Evolutionary conservation across 2,329 filamentous ascomycete genomes (phyloP).

Genomic region (Neurospora sp.): DNA sequence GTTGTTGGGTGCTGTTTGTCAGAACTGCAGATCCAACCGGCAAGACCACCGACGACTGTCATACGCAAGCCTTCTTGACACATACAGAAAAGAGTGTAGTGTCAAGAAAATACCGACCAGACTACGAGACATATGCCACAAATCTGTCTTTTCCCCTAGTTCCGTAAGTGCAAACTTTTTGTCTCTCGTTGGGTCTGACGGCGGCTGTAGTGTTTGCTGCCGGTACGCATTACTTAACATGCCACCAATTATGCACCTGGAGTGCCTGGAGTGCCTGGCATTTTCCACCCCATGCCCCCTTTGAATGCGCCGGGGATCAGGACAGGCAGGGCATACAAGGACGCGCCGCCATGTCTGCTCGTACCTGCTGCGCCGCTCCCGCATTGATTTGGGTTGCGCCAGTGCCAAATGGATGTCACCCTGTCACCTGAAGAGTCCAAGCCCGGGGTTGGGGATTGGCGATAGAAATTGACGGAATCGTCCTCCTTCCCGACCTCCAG

Average conservation of each 20-base stretch:
- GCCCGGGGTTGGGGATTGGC: not conserved
- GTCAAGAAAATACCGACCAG: not conserved
- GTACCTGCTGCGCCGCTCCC: not conserved
- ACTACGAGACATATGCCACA: not conserved
- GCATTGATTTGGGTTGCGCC: not conserved
- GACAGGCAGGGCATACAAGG: not conserved
- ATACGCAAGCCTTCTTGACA: not conserved
- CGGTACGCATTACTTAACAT: not conserved
- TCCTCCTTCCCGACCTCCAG: not conserved
- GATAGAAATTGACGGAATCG: not conserved
- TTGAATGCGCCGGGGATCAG: not conserved
- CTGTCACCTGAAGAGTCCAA: not conserved
- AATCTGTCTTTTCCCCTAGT: not conserved
- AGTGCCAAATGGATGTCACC: not conserved
- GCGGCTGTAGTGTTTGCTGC: not conserved
- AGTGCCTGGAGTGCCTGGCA: not conserved
- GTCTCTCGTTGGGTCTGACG: not conserved
- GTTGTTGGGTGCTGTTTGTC: not conserved
- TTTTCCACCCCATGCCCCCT: not conserved
- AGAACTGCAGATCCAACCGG: not conserved
- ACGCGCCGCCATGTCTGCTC: not conserved
- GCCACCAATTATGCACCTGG: not conserved
- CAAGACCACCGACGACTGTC: not conserved
- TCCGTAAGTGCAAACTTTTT: slow-evolving; percentile 11
- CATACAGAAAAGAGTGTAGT: not conserved